Evolutionary conservation across 208 protist species (phyloP), one percentile per base, ranked within the genome.

Genomic region (Trypanosoma cruzi): DNA sequence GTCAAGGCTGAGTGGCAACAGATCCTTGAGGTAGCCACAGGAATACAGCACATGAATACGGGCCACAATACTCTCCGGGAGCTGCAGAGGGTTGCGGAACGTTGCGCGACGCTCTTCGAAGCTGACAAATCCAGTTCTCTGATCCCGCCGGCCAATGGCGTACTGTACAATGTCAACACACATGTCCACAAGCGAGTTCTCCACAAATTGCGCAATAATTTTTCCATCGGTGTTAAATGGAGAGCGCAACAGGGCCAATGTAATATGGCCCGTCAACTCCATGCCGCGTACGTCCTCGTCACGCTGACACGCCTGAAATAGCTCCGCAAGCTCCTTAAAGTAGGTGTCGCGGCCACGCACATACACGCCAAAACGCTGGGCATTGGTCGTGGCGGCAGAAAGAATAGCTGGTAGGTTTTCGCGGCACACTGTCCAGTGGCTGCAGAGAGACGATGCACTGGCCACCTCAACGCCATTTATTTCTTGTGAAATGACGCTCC

Each of bases 91-190:
- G 69, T 95, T 80, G 36, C 77, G 75, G 63, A 95, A 95, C 29
- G 80, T 88, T 16, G 86, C 84, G 16, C 80, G 81, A 29, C 89
- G 89, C 67, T 90, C 73, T 54, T 76, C 82, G 31, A 81, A 75
- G 64, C 71, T 84, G 3, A 92, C 77, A 64, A 92, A 91, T 8
- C 89, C 89, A 32, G 79, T 91, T 29, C 37, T 79, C 50, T 66
- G 71, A 49, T 85, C 79, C 4, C 76, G 70, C 4, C 81, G 68
- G 26, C 89, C 89, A 59, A 95, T 78, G 13, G 60, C 86, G 77
- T 85, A 84, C 75, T 95, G 89, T 44, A 95, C 84, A 60, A 90
- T 89, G 70, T 95, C 86, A 40, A 95, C 82, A 66, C 78, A 81
- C 40, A 65, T 73, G 53, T 95, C 40, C 10, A 44, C 40, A 14